Evolutionary conservation across 345 rosid genomes (phyloP).

Genomic region (Jatropha curcas): DNA sequence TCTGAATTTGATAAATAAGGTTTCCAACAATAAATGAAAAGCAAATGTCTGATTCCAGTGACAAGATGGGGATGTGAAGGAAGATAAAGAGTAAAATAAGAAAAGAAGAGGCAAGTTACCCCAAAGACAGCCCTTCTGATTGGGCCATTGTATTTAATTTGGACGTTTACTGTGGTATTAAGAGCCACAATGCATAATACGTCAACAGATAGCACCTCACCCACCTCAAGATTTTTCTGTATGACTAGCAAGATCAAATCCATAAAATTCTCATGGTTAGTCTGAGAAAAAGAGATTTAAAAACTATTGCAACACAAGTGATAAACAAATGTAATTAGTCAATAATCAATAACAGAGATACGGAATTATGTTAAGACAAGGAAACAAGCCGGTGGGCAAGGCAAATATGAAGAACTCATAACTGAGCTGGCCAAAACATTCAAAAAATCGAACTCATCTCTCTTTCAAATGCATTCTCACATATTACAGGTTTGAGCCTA

Average conservation of each 20-base stretch:
- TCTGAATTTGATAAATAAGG: background rate
- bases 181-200: constrained; percentile 83
- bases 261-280: constrained; percentile 15
- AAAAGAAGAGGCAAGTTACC: constrained; percentile 41
- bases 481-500: constrained; percentile 5
- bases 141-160: constrained; percentile 83
- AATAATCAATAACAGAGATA: constrained; percentile 4
- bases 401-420: background rate
- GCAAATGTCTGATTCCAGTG: background rate
- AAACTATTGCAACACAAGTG: background rate
- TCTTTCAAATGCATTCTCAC: constrained; percentile 1
- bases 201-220: constrained; percentile 81
- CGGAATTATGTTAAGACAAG: background rate
- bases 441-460: background rate
- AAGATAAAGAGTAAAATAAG: background rate
- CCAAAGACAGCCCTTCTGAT: constrained; percentile 87
- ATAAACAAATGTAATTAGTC: background rate
- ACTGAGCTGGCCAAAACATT: constrained; percentile 11
- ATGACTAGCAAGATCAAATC: constrained; percentile 54
- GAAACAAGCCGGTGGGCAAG: background rate
- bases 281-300: constrained; percentile 2
- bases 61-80: background rate
- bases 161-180: constrained; percentile 68
- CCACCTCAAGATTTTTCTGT: constrained; percentile 93
- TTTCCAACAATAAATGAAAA: background rate